phyloP scores from a whole-genome alignment of 164 flowering plant genomes.

The Annona squamosa region DNA sequence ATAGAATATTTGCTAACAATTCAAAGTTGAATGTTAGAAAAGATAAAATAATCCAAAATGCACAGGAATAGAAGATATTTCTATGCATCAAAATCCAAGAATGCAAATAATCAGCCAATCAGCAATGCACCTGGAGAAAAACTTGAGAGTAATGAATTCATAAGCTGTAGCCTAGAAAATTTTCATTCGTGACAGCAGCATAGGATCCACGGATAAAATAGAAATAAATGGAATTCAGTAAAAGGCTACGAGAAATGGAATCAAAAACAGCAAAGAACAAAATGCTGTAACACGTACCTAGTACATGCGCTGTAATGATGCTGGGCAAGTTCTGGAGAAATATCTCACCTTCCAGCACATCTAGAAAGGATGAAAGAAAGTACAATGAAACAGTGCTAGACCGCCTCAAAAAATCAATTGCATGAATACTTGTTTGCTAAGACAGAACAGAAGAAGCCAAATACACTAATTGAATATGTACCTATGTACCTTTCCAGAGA shows the following conservation, averaged over 20 bases:
- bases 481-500: neutral
- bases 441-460: neutral
- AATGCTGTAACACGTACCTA: conserved; percentile 43
- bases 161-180: neutral
- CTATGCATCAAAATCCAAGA: too few species aligned
- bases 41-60: too few species aligned
- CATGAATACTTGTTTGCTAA: neutral
- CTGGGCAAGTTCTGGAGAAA: conserved; percentile 99
- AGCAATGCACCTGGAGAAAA: neutral
- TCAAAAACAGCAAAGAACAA: neutral
- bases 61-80: too few species aligned
- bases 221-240: neutral
- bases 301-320: conserved; percentile 78
- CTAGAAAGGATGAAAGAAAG: conserved; percentile 28
- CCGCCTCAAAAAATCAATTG: neutral
- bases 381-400: neutral
- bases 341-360: conserved; percentile 89
- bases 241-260: neutral
- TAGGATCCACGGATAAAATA: neutral
- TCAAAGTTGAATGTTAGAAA: too few species aligned
- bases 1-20: neutral
- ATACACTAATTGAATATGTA: neutral
- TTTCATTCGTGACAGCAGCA: neutral
- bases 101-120: neutral
- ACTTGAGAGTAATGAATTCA: neutral